Base-by-base conservation (phyloP, 139 green algal genomes). In the Chlamydomonas eustigma region DNA sequence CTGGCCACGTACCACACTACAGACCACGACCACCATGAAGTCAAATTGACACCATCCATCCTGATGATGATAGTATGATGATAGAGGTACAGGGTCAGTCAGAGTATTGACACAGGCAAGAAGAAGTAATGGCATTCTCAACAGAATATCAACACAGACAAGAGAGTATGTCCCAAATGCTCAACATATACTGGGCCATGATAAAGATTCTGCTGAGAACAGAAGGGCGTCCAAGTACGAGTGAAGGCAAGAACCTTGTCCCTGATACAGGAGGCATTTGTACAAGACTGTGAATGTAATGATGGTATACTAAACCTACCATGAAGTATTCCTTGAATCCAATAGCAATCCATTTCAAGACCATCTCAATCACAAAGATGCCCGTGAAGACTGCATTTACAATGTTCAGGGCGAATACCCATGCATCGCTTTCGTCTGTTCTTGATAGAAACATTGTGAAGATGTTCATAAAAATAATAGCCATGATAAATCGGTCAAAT, bases 11-110 rank as follows among this genome's bases (percentile, higher is more conserved):
- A 25, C 44, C 35, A 74, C 22, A 3, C 87, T 50, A 28, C 79
- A 85, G 37, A 88, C 58, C 2, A 66, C 24, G 25, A 89, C 85
- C 4, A 94, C 84, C 12, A 86, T 25, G 72, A 91, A 83, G 65
- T 93, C 91, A 75, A 94, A 93, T 31, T 65, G 51, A 82, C 91
- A 91, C 91, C 91, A 94, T n/a, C 4, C 33, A 69, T 92, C 83
- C 51, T 84, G 74, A 22, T 28, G 18, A 18, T 18, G 18, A 58
- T 18, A 58, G 12, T 28, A 18, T 28, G 12, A 58, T 12, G 44
- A 12, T n/a, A n/a, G n/a, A 58, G 44, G 12, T 58, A 28, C 44
- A 58, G 44, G 44, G 44, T 58, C 44, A 58, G 44, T 18, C 12
- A 18, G 12, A 18, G 44, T 28, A 18, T 18, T 12, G 44, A 28